Conservation (phyloP, 306 rosid genomes). For the Sicyos edulis region DNA sequence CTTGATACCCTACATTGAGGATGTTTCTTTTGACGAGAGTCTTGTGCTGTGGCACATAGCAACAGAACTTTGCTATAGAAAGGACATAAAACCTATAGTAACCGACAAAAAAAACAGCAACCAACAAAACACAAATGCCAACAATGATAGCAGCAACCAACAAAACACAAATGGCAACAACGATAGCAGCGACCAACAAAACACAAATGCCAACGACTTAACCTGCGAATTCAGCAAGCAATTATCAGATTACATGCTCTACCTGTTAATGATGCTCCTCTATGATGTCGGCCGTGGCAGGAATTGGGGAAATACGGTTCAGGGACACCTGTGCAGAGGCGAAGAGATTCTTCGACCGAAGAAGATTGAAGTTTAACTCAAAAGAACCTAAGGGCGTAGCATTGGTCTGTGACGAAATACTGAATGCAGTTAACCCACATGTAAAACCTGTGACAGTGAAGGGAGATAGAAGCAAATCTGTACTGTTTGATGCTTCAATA, state of each 20-base stretch:
- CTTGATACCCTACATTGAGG: conserved; percentile 18
- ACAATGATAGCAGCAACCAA: too few species aligned
- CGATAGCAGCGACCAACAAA: not conserved
- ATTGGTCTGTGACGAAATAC: conserved; percentile 19
- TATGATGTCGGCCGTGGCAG: conserved; percentile 32
- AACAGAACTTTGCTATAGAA: conserved; percentile 30
- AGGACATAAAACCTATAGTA: too few species aligned
- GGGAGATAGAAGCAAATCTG: conserved; percentile 34
- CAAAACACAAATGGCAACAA: too few species aligned
- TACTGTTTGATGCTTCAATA: conserved; percentile 29
- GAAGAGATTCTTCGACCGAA: conserved; percentile 27
- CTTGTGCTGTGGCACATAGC: conserved; percentile 40
- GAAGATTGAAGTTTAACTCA: not conserved
- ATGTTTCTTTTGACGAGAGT: conserved; percentile 27
- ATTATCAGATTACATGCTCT: conserved; percentile 38
- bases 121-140: too few species aligned
- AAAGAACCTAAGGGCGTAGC: fast-evolving
- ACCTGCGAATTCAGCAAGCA: conserved; percentile 13
- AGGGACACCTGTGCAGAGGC: conserved; percentile 26
- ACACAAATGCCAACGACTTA: not conserved
- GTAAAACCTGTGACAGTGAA: conserved; percentile 23
- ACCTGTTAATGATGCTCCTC: conserved; percentile 28
- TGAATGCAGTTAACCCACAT: too few species aligned
- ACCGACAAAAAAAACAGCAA: too few species aligned
- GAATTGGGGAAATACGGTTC: conserved; percentile 28